Base-by-base conservation (phyloP, 306 rosid genomes). In the Gastrolobium bilobum region DNA sequence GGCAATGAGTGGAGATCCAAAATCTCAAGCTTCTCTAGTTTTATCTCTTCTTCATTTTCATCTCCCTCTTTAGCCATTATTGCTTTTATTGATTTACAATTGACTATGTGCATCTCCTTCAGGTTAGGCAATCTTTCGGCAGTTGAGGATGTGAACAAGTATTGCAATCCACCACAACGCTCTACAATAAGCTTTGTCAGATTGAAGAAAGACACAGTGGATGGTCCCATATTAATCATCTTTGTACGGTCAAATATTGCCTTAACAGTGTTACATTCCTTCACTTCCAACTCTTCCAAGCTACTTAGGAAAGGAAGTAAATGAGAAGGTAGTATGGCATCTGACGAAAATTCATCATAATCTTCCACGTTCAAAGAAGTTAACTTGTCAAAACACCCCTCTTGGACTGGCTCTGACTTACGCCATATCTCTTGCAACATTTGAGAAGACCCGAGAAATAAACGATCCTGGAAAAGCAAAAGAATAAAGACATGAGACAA, bases 131-230 rank as follows among this genome's bases (percentile, higher is more conserved):
- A n/a, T n/a, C n/a, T n/a, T n/a, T n/a, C n/a, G n/a, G n/a, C n/a
- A n/a, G n/a, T n/a, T n/a, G n/a, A n/a, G 38, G 58, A 68, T 5
- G 68, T 78, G 46, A 80, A 44, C 31, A 72, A 51, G 57, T 72
- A 61, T 8, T 15, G 7, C 56, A 80, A 13, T 37, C 37, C 65
- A 42, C 15, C 0, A 34, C 84, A 80, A 0, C 3, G 0, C 38
- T 14, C 4, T 7, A 74, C 14, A 58, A 0, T 4, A n/a, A n/a
- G n/a, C n/a, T n/a, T n/a, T n/a, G n/a, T n/a, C n/a, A n/a, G n/a
- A n/a, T n/a, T 60, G 15, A 58, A 73, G 44, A 57, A 73, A 31
- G 68, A n/a, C 10, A 72, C 77, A 11, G 29, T 52, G 26, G 40
- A 56, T 56, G 35, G 56, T 3, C n/a, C n/a, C n/a, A n/a, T n/a